Evolutionary conservation across 2,329 filamentous ascomycete genomes (phyloP), one percentile per base, ranked within the genome.

Genomic region (Fusarium clavum): DNA sequence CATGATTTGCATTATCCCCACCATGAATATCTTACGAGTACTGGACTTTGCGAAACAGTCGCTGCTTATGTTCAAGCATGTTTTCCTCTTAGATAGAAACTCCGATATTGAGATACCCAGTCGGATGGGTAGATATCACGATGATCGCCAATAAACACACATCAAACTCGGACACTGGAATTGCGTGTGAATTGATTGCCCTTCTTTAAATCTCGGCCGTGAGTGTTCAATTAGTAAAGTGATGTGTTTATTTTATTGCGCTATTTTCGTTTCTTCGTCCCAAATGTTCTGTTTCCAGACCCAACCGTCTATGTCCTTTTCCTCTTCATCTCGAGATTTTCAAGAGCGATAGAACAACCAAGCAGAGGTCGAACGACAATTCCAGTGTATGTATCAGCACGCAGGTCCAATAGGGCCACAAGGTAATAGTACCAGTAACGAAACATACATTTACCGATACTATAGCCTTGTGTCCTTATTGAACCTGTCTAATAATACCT

Each of bases 211-310:
- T 11, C 5, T 10, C 18, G 5, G 13, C 30, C 14, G 18, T 3
- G 24, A 11, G n/a, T 22, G 5, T 18, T 29, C 7, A 53, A 53
- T 41, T 3, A 22, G 13, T 63, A n/a, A 49, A 41, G 3, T 30
- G 6, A 4, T 29, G 10, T 12, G 18, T 44, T 12, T 44, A 22
- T 25, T 56, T 45, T 51, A 54, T 49, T 57, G 24, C 25, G 56
- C 22, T 55, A 38, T 24, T 29, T 61, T 67, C 44, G 25, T 67
- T 61, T 32, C 30, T 59, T 71, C 16, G 27, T 57, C 40, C n/a
- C 30, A 43, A 14, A 38, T 41, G 32, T 30, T 45, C 32, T 20
- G 8, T 48, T 40, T 32, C 20, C 27, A 29, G 29, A 18, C 3
- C 10, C 22, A 20, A 52, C 47, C 30, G 16, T 57, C 34, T 65